phyloP scores from a whole-genome alignment of 2,329 filamentous ascomycete genomes.

The Cercospora sp. region DNA sequence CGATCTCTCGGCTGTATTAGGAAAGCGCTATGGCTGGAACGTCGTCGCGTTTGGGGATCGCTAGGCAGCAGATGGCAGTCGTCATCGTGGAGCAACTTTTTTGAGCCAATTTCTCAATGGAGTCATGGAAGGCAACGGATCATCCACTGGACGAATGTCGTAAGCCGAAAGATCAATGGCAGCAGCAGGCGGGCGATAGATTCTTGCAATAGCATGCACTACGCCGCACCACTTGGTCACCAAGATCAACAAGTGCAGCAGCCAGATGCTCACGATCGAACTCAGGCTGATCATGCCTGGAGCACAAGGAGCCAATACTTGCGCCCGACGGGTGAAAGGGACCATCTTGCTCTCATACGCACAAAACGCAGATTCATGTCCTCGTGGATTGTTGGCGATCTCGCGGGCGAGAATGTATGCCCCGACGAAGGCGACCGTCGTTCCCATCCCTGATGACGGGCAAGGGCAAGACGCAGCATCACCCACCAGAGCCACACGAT shows the following conservation, averaged over 20 bases:
- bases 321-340: constrained; percentile 30
- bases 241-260: constrained; percentile 20
- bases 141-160: background rate
- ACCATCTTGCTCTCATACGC: constrained; percentile 34
- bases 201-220: constrained; percentile 13
- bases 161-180: constrained; percentile 20
- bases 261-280: constrained; percentile 28
- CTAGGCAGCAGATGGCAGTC: background rate
- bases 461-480: constrained; percentile 36
- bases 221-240: constrained; percentile 19
- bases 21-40: background rate
- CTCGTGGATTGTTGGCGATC: constrained; percentile 22
- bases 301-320: constrained; percentile 35
- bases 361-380: constrained; percentile 26
- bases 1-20: background rate
- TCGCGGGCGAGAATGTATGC: constrained; percentile 37
- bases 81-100: background rate
- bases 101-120: background rate
- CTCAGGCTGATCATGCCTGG: constrained; percentile 34
- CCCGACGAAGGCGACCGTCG: constrained; percentile 34
- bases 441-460: constrained; percentile 37
- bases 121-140: background rate
- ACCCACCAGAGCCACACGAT: constrained; percentile 33
- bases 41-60: background rate
- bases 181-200: constrained; percentile 18